Evolutionary conservation across 352 stramenopile genomes (phyloP).

Genomic region (Phytophthora syringae): DNA sequence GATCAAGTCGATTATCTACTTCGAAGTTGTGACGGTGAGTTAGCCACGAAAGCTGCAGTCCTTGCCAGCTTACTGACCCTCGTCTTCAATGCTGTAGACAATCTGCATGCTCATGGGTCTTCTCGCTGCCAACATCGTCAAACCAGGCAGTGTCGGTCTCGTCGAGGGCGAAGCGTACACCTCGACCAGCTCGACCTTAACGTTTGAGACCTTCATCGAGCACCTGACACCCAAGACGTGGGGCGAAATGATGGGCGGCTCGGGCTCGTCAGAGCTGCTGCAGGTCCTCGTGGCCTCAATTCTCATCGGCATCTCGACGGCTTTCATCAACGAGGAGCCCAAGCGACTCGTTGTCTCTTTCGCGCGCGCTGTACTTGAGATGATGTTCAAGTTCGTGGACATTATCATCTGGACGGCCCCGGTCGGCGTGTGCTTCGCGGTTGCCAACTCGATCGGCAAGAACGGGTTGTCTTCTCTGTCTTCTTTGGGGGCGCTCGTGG

Average conservation of each 20-base stretch:
- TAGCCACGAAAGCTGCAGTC: neutral
- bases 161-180: constrained; percentile 37
- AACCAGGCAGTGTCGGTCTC: constrained; percentile 39
- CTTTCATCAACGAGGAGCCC: constrained; percentile 26
- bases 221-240: constrained; percentile 61
- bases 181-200: constrained; percentile 28
- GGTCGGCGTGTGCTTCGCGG: constrained; percentile 49
- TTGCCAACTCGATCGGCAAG: constrained; percentile 45
- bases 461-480: constrained; percentile 45
- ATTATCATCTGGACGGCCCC: constrained; percentile 57
- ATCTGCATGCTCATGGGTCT: constrained; percentile 48
- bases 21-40: constrained; percentile 45
- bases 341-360: constrained; percentile 43
- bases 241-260: constrained; percentile 61
- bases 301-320: constrained; percentile 41
- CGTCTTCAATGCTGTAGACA: constrained; percentile 11
- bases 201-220: constrained; percentile 49
- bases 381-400: constrained; percentile 63
- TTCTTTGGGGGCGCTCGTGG: constrained; percentile 36
- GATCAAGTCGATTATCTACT: constrained; percentile 62
- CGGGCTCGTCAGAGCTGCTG: constrained; percentile 47
- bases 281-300: constrained; percentile 50
- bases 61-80: neutral
- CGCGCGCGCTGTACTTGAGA: constrained; percentile 42
- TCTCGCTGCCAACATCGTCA: constrained; percentile 52